These are phyloP conservation scores for Fusarium cicatricum DNA, from an alignment of 2,329 filamentous ascomycete species.

Conservation along the genomic window DNA sequence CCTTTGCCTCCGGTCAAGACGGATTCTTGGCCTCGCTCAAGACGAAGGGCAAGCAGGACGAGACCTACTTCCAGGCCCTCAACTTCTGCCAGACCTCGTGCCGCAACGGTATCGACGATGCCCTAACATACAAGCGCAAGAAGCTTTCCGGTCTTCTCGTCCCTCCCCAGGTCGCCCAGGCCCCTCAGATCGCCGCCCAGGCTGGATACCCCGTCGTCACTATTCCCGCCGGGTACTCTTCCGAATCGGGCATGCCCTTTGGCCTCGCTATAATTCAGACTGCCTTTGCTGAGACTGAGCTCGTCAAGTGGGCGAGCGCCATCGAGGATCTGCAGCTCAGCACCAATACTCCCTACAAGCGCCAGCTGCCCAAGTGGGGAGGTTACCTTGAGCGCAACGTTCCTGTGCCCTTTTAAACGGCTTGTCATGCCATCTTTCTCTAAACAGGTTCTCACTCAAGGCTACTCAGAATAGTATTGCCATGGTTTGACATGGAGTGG, in stretches of 20 bases:
- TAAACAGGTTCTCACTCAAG: no score
- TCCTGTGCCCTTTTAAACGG: conserved; percentile 46
- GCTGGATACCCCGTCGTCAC: conserved; percentile 79
- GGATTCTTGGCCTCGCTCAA: conserved; percentile 70
- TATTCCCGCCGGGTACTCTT: conserved; percentile 67
- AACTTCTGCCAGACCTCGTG: conserved; percentile 66
- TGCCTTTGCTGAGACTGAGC: conserved; percentile 65
- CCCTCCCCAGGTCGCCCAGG: conserved; percentile 72
- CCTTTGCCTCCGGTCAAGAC: conserved; percentile 76
- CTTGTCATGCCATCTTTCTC: background rate
- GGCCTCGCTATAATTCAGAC: conserved; percentile 67
- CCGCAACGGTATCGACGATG: conserved; percentile 74
- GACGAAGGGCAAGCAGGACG: conserved; percentile 67
- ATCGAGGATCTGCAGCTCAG: conserved; percentile 66
- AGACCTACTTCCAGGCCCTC: conserved; percentile 73
- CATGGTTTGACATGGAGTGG: no score
- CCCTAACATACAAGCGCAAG: conserved; percentile 58
- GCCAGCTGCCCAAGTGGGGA: conserved; percentile 61
- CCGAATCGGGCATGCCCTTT: conserved; percentile 66
- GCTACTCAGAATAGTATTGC: no score
- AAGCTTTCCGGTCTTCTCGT: conserved; percentile 71
- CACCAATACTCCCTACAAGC: conserved; percentile 54
- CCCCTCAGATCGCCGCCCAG: conserved; percentile 75
- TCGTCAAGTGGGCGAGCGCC: conserved; percentile 69
- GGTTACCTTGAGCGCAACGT: conserved; percentile 59